A percentile compares a stretch with the other conserved stretches of the same genome.
These are phyloP conservation scores for Botryococcus braunii DNA, from an alignment of 163 green algal species.

Conservation along the genomic window DNA sequence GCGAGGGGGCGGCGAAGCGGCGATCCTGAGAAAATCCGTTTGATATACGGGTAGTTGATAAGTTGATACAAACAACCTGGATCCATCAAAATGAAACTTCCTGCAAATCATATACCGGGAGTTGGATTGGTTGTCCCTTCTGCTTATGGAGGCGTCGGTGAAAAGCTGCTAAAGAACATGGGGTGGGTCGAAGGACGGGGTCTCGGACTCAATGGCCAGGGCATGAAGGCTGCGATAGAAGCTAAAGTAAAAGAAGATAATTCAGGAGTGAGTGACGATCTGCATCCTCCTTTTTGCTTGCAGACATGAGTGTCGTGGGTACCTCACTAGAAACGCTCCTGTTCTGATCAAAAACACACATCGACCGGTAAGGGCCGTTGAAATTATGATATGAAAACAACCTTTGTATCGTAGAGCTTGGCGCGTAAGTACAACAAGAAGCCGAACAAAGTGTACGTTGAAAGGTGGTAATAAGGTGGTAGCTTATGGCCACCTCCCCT, in stretches of 20 bases:
- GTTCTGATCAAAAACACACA: neutral
- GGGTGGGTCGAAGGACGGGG: constrained; percentile 75
- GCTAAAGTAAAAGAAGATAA: constrained; percentile 83
- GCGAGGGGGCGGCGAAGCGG: too few species aligned
- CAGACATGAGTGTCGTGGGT: too few species aligned
- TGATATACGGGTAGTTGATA: too few species aligned
- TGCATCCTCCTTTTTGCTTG: neutral
- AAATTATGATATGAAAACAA: neutral
- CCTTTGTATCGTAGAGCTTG: neutral
- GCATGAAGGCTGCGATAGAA: constrained; percentile 65
- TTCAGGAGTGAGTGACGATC: constrained; percentile 25
- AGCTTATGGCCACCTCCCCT: neutral
- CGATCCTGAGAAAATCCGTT: too few species aligned
- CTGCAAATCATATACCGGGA: too few species aligned
- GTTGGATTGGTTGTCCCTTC: too few species aligned
- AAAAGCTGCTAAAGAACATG: constrained; percentile 69
- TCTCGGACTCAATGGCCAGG: constrained; percentile 52
- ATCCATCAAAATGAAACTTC: too few species aligned
- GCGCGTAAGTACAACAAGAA: neutral
- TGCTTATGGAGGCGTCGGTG: constrained; percentile 68
- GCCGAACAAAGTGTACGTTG: neutral
- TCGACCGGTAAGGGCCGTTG: neutral
- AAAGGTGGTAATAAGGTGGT: neutral
- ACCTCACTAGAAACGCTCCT: too few species aligned
- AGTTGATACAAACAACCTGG: too few species aligned